Evolutionary conservation across 1,284 basidiomycete genomes (phyloP).

Genomic region (Melampsora occidentalis): DNA sequence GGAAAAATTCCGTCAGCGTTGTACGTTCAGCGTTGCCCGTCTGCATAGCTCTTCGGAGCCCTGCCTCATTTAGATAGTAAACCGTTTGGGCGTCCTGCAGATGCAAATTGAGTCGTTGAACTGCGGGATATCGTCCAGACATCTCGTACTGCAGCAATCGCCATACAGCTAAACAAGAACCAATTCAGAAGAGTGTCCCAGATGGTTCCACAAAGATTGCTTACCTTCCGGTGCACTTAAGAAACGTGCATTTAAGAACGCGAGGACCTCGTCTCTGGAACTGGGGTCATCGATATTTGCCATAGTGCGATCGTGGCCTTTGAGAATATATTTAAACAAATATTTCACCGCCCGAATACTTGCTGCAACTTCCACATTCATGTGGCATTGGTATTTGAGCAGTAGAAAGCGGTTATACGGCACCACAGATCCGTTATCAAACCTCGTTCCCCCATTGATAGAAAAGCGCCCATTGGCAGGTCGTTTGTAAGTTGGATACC

Average conservation of each 20-base stretch:
- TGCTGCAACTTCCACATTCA: too few relatives aligned
- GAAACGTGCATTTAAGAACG: slow-evolving; percentile 55
- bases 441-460: too few relatives aligned
- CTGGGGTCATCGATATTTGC: slow-evolving; percentile 43
- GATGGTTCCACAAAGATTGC: slow-evolving; percentile 54
- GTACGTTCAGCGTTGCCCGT: background rate
- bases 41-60: background rate
- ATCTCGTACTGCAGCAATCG: background rate
- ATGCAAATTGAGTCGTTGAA: too few relatives aligned
- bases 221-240: slow-evolving; percentile 54
- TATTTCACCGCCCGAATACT: slow-evolving; percentile 56
- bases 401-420: too few relatives aligned
- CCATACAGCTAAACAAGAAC: background rate
- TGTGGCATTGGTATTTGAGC: too few relatives aligned
- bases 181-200: slow-evolving; percentile 47
- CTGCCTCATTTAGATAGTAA: background rate
- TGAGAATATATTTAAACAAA: slow-evolving; percentile 59
- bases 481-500: too few relatives aligned
- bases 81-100: background rate
- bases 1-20: slow-evolving; percentile 18
- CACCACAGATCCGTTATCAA: too few relatives aligned
- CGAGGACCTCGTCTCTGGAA: slow-evolving; percentile 53
- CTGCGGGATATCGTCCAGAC: background rate
- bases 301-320: slow-evolving; percentile 56
- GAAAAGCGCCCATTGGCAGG: too few relatives aligned